Evolutionary conservation across 139 green algal species (phyloP), one percentile per base, ranked within the genome.

Genomic region (Bryopsis sp.): DNA sequence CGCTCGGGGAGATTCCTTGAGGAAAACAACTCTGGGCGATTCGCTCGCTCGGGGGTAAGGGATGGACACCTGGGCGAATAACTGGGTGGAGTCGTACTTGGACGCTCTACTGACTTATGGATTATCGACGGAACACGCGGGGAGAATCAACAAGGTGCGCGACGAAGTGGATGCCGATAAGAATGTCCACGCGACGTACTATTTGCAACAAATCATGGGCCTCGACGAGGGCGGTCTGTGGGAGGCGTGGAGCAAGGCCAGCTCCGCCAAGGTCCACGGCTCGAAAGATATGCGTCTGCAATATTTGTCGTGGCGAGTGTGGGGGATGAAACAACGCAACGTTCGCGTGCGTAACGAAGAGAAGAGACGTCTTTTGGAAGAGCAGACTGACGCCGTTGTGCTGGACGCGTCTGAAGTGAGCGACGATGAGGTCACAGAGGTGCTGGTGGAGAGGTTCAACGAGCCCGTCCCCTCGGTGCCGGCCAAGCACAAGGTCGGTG

Each of bases 221-320:
- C 60, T 90, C 47, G 82, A 85, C 35, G 89, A 95, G 50, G 80
- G 90, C 24, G 72, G 68, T 54, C 78, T 95, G 28, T 77, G 80
- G 28, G 67, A 84, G 32, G 83, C 84, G 2, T 95, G 86, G 86
- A 78, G 59, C 63, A 89, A 88, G 82, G 84, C 85, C 65, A 2
- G 15, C 32, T 68, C 48, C n/a, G 32, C 29, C 26, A 32, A 3
- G 34, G n/a, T 38, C 36, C 75, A 74, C 34, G 76, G 64, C 3
- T 84, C 90, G 38, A 80, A 81, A 35, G 89, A 95, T 71, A 81
- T 79, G 0, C 80, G 89, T 24, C 79, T 94, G 61, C 74, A 91
- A 75, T 88, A 95, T 74, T 74, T 96, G 7, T 85, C 81, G 11
- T 95, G 89, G 88, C 81, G 88, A 24, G 86, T 93, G 39, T 96